A percentile compares a stretch with the other conserved stretches of the same genome.
phyloP scores from a whole-genome alignment of 768 basidiomycete species.

The Kwoniella europaea region DNA sequence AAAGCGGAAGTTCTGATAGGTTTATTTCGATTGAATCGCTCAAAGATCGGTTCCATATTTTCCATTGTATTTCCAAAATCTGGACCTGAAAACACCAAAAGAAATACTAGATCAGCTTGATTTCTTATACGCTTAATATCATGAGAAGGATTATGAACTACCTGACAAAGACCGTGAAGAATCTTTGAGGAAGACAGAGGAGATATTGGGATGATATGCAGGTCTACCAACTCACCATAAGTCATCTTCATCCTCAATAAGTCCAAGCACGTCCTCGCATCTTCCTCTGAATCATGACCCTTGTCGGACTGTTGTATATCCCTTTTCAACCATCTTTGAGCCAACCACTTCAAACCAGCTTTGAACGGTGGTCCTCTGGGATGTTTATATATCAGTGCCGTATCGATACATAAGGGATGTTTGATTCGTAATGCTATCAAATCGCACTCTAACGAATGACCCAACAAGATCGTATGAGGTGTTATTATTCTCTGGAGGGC shows the following conservation, averaged over 20 bases:
- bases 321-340: conserved; percentile 86
- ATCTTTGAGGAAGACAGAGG: too few species aligned
- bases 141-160: background rate
- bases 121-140: background rate
- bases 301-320: conserved; percentile 73
- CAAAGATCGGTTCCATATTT: conserved; percentile 86
- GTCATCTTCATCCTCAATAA: conserved; percentile 80
- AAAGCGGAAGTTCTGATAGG: conserved; percentile 66
- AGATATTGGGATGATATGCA: too few species aligned
- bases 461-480: conserved; percentile 74
- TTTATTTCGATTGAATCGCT: conserved; percentile 69
- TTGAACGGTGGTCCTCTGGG: conserved; percentile 91
- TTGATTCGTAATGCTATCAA: conserved; percentile 82
- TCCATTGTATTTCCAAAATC: conserved; percentile 86
- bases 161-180: too few species aligned
- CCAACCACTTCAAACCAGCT: conserved; percentile 95
- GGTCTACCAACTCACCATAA: conserved; percentile 62
- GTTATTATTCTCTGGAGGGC: conserved; percentile 59
- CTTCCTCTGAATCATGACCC: conserved; percentile 93
- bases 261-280: conserved; percentile 85
- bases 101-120: background rate
- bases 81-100: conserved; percentile 59
- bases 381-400: conserved; percentile 86
- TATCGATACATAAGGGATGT: conserved; percentile 88
- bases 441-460: conserved; percentile 95